phyloP scores from a whole-genome alignment of 2,329 filamentous ascomycete species.

The Dothistroma septosporum region DNA sequence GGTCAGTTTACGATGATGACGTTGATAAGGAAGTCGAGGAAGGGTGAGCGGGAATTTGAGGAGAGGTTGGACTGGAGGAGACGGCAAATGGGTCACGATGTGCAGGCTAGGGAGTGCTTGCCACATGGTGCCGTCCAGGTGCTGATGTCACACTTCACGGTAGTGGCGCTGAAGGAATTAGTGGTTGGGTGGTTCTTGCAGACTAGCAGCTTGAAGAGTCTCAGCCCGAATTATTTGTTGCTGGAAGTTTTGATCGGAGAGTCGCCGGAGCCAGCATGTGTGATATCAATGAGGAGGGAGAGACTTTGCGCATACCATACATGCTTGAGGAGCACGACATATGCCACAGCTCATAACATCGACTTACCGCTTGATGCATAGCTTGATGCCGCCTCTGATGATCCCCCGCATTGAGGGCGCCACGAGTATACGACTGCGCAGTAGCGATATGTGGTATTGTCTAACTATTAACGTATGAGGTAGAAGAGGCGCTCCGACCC shows the following conservation, averaged over 20 bases:
- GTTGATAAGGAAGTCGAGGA: not conserved
- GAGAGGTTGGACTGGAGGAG: not conserved
- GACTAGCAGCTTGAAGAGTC: not conserved
- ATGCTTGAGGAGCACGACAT: no score
- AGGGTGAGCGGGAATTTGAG: not conserved
- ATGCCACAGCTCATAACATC: not conserved
- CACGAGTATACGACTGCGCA: not conserved
- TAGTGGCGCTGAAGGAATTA: not conserved
- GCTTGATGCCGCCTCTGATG: not conserved
- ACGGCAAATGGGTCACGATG: no score
- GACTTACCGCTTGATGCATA: not conserved
- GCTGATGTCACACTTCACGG: not conserved
- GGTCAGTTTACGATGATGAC: constrained; percentile 10
- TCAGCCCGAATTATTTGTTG: not conserved
- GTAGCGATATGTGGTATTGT: not conserved
- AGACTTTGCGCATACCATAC: no score
- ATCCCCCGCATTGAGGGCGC: not conserved
- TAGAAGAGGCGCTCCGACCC: constrained; percentile 1
- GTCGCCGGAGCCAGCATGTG: not conserved
- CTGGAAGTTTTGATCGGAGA: not conserved
- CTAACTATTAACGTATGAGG: not conserved
- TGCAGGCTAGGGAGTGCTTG: not conserved
- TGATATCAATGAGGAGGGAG: not conserved
- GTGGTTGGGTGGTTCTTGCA: not conserved
- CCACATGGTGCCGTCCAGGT: not conserved